A percentile compares a stretch with the other conserved stretches of the same genome.
These are phyloP conservation scores for Trichoderma gracile DNA, from an alignment of 2,329 filamentous ascomycete species.

Conservation along the genomic window DNA sequence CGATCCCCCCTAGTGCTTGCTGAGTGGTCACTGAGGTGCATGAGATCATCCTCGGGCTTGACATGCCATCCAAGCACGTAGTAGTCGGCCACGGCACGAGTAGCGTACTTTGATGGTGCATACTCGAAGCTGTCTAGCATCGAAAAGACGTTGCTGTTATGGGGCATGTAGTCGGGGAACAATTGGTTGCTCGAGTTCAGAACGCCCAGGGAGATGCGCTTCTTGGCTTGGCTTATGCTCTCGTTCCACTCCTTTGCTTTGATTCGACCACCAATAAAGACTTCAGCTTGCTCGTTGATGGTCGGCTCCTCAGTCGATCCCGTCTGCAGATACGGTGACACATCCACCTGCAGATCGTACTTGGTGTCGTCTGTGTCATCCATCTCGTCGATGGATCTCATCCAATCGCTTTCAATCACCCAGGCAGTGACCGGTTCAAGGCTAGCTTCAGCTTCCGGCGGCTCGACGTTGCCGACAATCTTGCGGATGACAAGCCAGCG, in stretches of 20 bases:
- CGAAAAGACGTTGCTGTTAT: conserved; percentile 46
- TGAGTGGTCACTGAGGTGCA: background rate
- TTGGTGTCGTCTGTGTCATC: background rate
- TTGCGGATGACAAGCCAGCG: conserved; percentile 44
- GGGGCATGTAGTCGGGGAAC: conserved; percentile 45
- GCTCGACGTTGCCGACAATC: conserved; percentile 26
- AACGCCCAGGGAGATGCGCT: conserved; percentile 19
- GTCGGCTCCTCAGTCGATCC: conserved; percentile 20
- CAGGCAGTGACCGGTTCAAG: conserved; percentile 31
- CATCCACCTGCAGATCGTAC: conserved; percentile 43
- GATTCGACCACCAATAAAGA: conserved; percentile 44
- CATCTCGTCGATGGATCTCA: conserved; percentile 38
- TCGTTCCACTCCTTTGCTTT: background rate
- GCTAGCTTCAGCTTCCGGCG: background rate
- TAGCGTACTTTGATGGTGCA: conserved; percentile 29
- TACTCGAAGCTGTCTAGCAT: conserved; percentile 45
- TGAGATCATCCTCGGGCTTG: background rate
- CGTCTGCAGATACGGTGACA: conserved; percentile 41
- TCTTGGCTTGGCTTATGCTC: background rate
- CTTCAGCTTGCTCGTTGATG: conserved; percentile 43
- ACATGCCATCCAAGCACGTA: conserved; percentile 45
- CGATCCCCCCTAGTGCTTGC: no score
- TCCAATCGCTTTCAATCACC: conserved; percentile 44
- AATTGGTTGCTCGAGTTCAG: conserved; percentile 37
- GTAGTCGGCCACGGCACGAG: conserved; percentile 38